Evolutionary conservation across 73 alveolate genomes (phyloP).

Genomic region (Loxodes magnus): DNA sequence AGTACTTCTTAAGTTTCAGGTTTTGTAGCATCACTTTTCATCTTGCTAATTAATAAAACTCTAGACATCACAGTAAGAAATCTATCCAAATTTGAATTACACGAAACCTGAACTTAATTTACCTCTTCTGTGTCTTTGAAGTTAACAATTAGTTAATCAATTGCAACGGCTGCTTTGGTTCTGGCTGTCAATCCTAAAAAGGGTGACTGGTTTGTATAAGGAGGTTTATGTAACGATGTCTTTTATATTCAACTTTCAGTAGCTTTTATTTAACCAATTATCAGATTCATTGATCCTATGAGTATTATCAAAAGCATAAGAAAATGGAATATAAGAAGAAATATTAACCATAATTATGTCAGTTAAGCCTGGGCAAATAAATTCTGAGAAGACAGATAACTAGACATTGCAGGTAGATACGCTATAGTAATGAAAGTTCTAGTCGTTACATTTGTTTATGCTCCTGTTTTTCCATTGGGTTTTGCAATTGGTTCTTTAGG

Average conservation of each 20-base stretch:
- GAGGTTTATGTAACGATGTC: conserved; percentile 26
- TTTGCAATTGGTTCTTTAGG: conserved; percentile 30
- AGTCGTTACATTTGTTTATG: conserved; percentile 24
- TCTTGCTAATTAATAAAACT: too few species aligned
- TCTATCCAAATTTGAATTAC: too few species aligned
- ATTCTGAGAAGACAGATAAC: conserved; percentile 32
- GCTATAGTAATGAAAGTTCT: conserved; percentile 29
- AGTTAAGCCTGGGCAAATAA: conserved; percentile 31
- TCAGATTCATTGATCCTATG: conserved; percentile 16
- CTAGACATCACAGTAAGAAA: too few species aligned
- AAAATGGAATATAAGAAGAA: conserved; percentile 18
- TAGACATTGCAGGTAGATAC: conserved; percentile 42
- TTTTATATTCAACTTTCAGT: conserved; percentile 19
- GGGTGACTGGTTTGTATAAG: conserved; percentile 28
- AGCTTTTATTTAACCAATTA: conserved; percentile 25
- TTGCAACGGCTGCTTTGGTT: too few species aligned
- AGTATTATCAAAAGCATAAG: conserved; percentile 9
- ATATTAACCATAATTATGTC: conserved; percentile 4
- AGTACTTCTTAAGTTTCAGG: too few species aligned
- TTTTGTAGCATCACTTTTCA: too few species aligned
- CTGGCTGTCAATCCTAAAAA: too few species aligned
- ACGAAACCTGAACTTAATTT: too few species aligned
- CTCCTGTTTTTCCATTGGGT: conserved; percentile 41
- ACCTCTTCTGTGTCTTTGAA: too few species aligned
- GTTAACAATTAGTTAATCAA: too few species aligned